A percentile compares a stretch with the other conserved stretches of the same genome.
These are phyloP conservation scores for Teunomyces cretensis DNA, from an alignment of 805 yeast genomes.

Conservation along the genomic window DNA sequence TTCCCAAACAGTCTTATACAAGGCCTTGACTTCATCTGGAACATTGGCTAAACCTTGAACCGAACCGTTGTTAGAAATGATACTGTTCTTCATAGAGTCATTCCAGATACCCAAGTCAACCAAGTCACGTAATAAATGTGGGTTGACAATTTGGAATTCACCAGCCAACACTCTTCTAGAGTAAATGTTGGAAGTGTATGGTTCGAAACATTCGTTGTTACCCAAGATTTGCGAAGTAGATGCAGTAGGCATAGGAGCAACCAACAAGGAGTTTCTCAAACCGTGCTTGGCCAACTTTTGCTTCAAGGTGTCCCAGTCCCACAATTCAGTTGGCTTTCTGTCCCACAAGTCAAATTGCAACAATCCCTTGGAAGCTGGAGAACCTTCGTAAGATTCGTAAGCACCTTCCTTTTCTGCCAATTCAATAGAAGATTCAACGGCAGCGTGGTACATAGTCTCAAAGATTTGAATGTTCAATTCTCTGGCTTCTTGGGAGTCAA, in stretches of 20 bases:
- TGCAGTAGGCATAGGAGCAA: slow-evolving; percentile 70
- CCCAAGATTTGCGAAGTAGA: slow-evolving; percentile 64
- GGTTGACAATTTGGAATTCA: slow-evolving; percentile 63
- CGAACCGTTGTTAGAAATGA: slow-evolving; percentile 58
- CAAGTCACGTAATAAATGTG: slow-evolving; percentile 56
- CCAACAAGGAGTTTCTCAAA: slow-evolving; percentile 56
- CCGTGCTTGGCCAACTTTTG: slow-evolving; percentile 49
- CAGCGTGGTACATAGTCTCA: slow-evolving; percentile 62
- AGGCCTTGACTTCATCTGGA: slow-evolving; percentile 53
- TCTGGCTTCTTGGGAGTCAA: slow-evolving; percentile 57
- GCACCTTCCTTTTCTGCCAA: slow-evolving; percentile 52
- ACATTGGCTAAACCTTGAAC: slow-evolving; percentile 54
- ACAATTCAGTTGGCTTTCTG: slow-evolving; percentile 55
- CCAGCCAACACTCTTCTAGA: slow-evolving; percentile 64
- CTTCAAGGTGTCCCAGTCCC: slow-evolving; percentile 57
- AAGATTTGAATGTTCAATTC: slow-evolving; percentile 58
- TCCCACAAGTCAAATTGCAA: slow-evolving; percentile 60
- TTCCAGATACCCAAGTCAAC: slow-evolving; percentile 60
- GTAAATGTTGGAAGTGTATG: slow-evolving; percentile 61
- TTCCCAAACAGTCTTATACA: slow-evolving; percentile 65
- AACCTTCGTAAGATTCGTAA: slow-evolving; percentile 51
- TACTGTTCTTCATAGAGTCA: slow-evolving; percentile 56
- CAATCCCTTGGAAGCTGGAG: slow-evolving; percentile 59
- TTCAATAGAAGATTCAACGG: slow-evolving; percentile 57
- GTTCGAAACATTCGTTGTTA: slow-evolving; percentile 62